Conservation (phyloP, 2,329 filamentous ascomycete genomes). For the Ophiognomonia clavigignenti-juglandacearum region DNA sequence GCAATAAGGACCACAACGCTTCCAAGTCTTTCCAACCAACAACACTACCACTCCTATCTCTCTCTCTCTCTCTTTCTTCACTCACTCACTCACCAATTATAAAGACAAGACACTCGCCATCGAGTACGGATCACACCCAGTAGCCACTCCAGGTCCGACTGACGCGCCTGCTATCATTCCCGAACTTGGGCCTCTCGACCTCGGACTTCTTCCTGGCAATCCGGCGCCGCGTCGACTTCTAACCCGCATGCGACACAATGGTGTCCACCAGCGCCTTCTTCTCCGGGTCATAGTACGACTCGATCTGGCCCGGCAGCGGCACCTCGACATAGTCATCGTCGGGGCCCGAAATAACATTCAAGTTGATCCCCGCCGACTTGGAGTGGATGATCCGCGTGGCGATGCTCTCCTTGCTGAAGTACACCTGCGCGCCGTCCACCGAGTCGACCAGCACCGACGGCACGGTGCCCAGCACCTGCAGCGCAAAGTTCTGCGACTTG, state of each 20-base stretch:
- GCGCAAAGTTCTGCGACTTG: constrained; percentile 88
- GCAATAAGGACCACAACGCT: background rate
- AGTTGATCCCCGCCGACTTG: constrained; percentile 82
- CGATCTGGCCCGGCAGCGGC: constrained; percentile 84
- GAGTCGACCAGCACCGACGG: constrained; percentile 91
- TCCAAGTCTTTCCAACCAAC: no score
- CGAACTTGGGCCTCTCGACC: background rate
- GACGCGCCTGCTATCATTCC: background rate
- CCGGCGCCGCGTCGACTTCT: constrained; percentile 19
- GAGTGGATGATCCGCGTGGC: constrained; percentile 81
- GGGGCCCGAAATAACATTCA: constrained; percentile 68
- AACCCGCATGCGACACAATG: constrained; percentile 93
- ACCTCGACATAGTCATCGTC: constrained; percentile 84
- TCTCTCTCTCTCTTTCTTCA: no score
- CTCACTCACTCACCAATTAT: no score
- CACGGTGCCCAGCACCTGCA: constrained; percentile 83
- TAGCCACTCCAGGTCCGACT: background rate
- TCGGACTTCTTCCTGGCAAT: background rate
- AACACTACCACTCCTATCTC: no score
- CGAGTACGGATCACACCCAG: background rate
- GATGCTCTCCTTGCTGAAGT: constrained; percentile 75
- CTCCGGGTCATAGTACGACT: constrained; percentile 64
- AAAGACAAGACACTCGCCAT: no score
- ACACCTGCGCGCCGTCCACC: constrained; percentile 83
- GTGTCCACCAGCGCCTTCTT: constrained; percentile 79